Conservation (phyloP, 495 filamentous ascomycete species). For the Hyaloscypha variabilis region DNA sequence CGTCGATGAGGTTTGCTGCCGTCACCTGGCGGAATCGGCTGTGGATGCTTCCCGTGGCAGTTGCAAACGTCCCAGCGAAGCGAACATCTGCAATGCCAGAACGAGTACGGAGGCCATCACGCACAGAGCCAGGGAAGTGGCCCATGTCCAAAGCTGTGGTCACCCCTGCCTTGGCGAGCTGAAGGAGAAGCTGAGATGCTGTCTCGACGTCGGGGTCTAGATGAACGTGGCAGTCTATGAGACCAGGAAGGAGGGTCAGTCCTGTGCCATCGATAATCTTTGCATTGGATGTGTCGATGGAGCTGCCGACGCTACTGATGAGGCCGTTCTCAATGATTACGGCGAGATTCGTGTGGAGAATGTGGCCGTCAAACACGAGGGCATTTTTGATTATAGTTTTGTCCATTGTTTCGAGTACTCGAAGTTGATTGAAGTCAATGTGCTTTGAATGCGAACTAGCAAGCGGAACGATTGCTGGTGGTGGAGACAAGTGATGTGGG, state of each 20-base stretch:
- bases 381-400: conserved; percentile 19
- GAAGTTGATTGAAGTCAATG: too few relatives aligned
- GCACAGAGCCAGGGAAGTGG: background rate
- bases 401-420: background rate
- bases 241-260: conserved; percentile 21
- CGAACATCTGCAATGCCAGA: conserved; percentile 11
- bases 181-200: background rate
- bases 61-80: conserved; percentile 3
- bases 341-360: background rate
- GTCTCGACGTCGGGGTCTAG: background rate
- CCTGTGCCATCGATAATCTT: conserved; percentile 20
- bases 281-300: conserved; percentile 10
- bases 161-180: conserved; percentile 19
- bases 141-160: conserved; percentile 30
- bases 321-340: conserved; percentile 16
- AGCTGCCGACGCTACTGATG: background rate
- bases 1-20: conserved; percentile 24
- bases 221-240: conserved; percentile 29
- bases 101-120: background rate
- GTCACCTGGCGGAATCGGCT: background rate
- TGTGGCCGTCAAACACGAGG: conserved; percentile 22
- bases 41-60: conserved; percentile 13
- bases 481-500: too few relatives aligned
- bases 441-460: too few relatives aligned
- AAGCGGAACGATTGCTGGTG: too few relatives aligned